Evolutionary conservation across 129 eudicot species (phyloP).

Genomic region (Lactuca saligna): DNA sequence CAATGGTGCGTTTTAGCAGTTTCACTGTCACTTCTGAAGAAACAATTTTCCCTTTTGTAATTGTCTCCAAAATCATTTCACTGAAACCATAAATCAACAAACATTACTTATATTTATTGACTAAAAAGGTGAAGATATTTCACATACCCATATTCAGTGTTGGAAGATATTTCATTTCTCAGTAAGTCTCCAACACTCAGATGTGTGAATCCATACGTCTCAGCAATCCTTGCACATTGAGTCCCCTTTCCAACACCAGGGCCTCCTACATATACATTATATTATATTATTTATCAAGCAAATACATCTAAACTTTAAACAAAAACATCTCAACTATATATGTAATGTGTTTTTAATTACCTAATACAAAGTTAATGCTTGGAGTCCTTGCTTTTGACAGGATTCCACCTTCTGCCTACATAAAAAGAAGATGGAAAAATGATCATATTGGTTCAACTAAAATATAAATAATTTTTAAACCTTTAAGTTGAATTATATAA

Average conservation of each 20-base stretch:
- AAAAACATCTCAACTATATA: no score
- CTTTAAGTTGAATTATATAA: constrained; percentile 12
- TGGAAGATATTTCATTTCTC: constrained; percentile 70
- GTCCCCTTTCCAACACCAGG: constrained; percentile 99
- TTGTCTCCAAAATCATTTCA: constrained; percentile 70
- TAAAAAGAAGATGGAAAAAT: constrained; percentile 25
- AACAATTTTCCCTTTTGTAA: constrained; percentile 81
- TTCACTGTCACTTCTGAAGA: constrained; percentile 92
- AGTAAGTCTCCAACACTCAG: constrained; percentile 87
- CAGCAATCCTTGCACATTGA: constrained; percentile 72
- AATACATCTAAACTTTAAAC: background rate
- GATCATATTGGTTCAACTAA: constrained; percentile 4
- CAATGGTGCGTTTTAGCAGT: constrained; percentile 62
- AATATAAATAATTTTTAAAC: background rate
- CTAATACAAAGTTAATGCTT: constrained; percentile 76
- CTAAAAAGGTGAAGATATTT: background rate
- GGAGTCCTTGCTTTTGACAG: constrained; percentile 44
- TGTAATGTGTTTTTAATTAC: constrained; percentile 36
- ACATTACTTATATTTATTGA: no score
- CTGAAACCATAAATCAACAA: constrained; percentile 49
- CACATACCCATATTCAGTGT: constrained; percentile 69
- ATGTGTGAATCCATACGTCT: constrained; percentile 80
- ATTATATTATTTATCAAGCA: background rate
- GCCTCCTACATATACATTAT: constrained; percentile 55
- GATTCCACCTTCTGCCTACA: constrained; percentile 55